Base-by-base conservation (phyloP, 1,139 yeast genomes). In the Geotrichum siamense region DNA sequence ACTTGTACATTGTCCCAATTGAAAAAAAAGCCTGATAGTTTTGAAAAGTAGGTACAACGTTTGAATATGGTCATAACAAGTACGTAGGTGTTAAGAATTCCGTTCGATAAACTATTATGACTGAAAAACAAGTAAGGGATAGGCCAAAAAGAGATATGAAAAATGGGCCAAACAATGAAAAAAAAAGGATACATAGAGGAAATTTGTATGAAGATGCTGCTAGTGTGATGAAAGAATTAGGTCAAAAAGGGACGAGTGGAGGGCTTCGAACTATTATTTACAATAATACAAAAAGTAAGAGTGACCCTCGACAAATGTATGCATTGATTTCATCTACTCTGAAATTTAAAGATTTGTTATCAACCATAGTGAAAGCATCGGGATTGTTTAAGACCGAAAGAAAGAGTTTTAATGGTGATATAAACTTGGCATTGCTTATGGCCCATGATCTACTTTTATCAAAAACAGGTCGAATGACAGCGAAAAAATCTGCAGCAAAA, bases 401-500 rank as follows among this genome's bases (percentile, higher is more conserved):
- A 63, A 68, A 52, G 59, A 63, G 65, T 50, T 47, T 49, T 48
- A 64, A 69, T 60, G 52, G 67, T 51, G 67, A 68, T 47, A 57
- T 71, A 10, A 69, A 71, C 37, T 61, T 84, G 44, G 75, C 84
- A 1, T 52, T 78, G 42, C 65, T 91, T 15, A 65, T 91, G 63
- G 79, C 82, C 1, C 94, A 91, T 59, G 98, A 91, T 64, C 67
- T 87, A 47, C 63, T 91, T 5, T 73, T 91, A 49, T 76, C 93
- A 4, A 74, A 78, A 50, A 72, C 77, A 25, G 94, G 94, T 8
- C 68, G 96, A 50, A 83, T 91, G 48, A 93, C 86, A 58, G 82
- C 87, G 71, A 94, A 94, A 5, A 87, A 87, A 55, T 89, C 83
- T 50, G 85, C 91, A 0, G 71, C 86, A 48, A 91, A 91, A 58